Percentiles rank a stretch among this genome's conserved stretches.
Conservation (phyloP, 805 yeast genomes). For the Cyberlindnera mississippiensis region DNA sequence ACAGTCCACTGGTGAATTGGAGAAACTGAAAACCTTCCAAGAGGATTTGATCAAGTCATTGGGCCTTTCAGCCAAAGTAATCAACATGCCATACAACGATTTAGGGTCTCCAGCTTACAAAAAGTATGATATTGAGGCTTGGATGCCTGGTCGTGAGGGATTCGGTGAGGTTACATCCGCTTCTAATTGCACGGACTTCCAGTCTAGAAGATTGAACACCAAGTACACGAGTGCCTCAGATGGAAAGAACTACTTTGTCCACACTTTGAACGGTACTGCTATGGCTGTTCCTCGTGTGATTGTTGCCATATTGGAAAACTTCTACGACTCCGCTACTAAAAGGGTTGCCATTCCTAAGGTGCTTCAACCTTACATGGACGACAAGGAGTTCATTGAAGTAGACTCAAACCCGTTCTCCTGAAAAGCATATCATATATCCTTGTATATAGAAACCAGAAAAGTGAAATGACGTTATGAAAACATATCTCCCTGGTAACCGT, state of each 20-base stretch:
- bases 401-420: slow-evolving; percentile 5
- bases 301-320: slow-evolving; percentile 84
- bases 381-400: slow-evolving; percentile 28
- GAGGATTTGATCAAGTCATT: slow-evolving; percentile 55
- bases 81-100: slow-evolving; percentile 87
- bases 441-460: background rate
- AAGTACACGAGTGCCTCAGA: slow-evolving; percentile 39
- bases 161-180: slow-evolving; percentile 95
- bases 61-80: slow-evolving; percentile 76
- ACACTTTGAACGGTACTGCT: slow-evolving; percentile 93
- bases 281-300: slow-evolving; percentile 92
- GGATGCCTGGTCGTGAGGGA: slow-evolving; percentile 94
- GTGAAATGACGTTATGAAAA: too few species aligned
- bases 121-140: slow-evolving; percentile 91
- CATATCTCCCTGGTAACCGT: too few species aligned
- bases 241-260: slow-evolving; percentile 47
- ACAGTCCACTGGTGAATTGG: slow-evolving; percentile 48
- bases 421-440: background rate
- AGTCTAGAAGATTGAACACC: slow-evolving; percentile 77
- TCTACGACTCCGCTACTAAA: slow-evolving; percentile 56
- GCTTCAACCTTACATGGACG: slow-evolving; percentile 71
- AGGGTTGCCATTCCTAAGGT: slow-evolving; percentile 63
- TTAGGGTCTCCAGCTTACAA: slow-evolving; percentile 90
- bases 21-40: slow-evolving; percentile 62
- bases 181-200: slow-evolving; percentile 90